Conservation (phyloP, 2,329 filamentous ascomycete species). For the Truncatella angustata region DNA sequence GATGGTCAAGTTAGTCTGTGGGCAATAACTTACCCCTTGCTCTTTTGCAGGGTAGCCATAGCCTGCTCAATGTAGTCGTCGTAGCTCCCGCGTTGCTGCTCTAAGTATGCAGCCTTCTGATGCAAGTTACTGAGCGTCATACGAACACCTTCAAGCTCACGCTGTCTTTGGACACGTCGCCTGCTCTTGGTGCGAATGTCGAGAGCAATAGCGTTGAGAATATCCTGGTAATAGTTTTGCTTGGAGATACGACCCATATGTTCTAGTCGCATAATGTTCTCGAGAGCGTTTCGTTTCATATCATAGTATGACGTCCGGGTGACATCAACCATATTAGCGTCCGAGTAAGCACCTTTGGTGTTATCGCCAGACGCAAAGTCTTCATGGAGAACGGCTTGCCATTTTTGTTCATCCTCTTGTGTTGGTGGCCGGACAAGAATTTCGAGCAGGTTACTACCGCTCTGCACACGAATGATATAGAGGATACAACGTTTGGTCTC, state of each 20-base stretch:
- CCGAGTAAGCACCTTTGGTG: slow-evolving; percentile 84
- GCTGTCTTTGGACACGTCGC: slow-evolving; percentile 83
- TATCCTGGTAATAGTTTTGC: slow-evolving; percentile 91
- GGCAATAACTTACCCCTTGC: slow-evolving; percentile 68
- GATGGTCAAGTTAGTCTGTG: not conserved
- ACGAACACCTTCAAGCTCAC: slow-evolving; percentile 82
- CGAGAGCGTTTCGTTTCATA: slow-evolving; percentile 86
- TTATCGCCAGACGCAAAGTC: slow-evolving; percentile 70
- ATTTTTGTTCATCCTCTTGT: slow-evolving; percentile 84
- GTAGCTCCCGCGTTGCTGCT: slow-evolving; percentile 94
- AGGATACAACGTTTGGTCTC: slow-evolving; percentile 96
- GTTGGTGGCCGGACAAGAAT: slow-evolving; percentile 89
- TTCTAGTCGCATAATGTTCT: slow-evolving; percentile 91
- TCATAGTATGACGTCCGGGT: slow-evolving; percentile 87
- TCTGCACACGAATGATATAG: slow-evolving; percentile 97
- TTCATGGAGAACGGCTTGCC: slow-evolving; percentile 76
- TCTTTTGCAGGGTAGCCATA: slow-evolving; percentile 94
- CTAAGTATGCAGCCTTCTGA: slow-evolving; percentile 87
- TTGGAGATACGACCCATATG: slow-evolving; percentile 83
- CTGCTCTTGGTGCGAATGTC: slow-evolving; percentile 98
- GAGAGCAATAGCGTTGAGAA: slow-evolving; percentile 94
- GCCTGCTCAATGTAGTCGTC: slow-evolving; percentile 99
- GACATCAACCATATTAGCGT: slow-evolving; percentile 83
- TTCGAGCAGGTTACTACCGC: slow-evolving; percentile 86
- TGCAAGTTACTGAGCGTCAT: slow-evolving; percentile 73